Conservation (phyloP, 768 basidiomycete species). For the Lactifluus pinguis region DNA sequence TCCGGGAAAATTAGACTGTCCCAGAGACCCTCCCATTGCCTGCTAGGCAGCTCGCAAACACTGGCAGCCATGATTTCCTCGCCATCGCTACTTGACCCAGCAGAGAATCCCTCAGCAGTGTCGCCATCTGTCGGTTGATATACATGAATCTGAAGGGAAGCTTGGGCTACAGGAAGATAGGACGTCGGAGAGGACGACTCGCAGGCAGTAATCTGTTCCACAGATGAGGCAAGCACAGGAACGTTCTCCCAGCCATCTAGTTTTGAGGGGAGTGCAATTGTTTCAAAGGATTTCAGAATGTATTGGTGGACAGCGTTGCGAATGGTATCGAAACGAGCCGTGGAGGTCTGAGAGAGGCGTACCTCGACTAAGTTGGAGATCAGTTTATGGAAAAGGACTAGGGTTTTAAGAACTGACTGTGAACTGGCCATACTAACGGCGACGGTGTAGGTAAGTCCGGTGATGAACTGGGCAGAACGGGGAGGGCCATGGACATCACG, state of each 20-base stretch:
- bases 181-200: constrained; percentile 51
- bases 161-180: constrained; percentile 47
- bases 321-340: constrained; percentile 69
- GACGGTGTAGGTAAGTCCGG: constrained; percentile 4
- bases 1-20: constrained; percentile 79
- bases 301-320: constrained; percentile 52
- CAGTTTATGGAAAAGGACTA: not conserved
- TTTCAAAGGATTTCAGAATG: constrained; percentile 47
- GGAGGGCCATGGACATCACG: constrained; percentile 8
- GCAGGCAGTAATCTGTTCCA: constrained; percentile 67
- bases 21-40: constrained; percentile 87
- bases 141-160: constrained; percentile 71
- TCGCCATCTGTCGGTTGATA: constrained; percentile 73
- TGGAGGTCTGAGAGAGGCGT: constrained; percentile 56
- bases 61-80: constrained; percentile 82
- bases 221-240: constrained; percentile 57
- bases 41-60: constrained; percentile 80
- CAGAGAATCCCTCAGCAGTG: constrained; percentile 63
- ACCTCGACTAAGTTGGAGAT: constrained; percentile 59
- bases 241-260: constrained; percentile 76
- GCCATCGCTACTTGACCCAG: constrained; percentile 42
- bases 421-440: constrained; percentile 49
- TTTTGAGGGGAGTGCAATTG: constrained; percentile 59
- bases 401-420: constrained; percentile 35
- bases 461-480: constrained; percentile 13